Conservation (phyloP, 805 yeast genomes). For the Candida nemodendra region DNA sequence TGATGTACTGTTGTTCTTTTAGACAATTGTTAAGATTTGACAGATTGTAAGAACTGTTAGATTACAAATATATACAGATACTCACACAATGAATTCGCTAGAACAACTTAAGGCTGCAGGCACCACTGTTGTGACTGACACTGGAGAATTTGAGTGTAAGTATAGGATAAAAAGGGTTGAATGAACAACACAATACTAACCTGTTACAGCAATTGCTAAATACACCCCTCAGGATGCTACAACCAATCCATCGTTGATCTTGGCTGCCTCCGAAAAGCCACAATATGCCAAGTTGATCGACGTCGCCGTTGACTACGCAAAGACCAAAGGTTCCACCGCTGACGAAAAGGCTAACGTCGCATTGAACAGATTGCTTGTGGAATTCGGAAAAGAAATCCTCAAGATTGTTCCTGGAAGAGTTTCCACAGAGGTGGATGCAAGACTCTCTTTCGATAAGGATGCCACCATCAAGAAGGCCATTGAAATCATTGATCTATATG, state of each 20-base stretch:
- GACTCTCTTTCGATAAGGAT: conserved; percentile 92
- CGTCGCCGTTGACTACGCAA: conserved; percentile 84
- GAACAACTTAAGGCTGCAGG: conserved; percentile 94
- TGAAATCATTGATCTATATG: conserved; percentile 83
- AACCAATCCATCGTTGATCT: conserved; percentile 95
- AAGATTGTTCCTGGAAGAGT: conserved; percentile 98
- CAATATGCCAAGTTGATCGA: conserved; percentile 89
- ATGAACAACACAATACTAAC: conserved; percentile 14
- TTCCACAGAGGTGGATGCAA: conserved; percentile 98
- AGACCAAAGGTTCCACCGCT: conserved; percentile 52
- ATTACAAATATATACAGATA: no score
- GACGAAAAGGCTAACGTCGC: conserved; percentile 79
- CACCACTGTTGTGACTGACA: conserved; percentile 95
- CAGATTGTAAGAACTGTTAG: no score
- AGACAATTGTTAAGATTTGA: no score
- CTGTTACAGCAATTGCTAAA: conserved; percentile 82
- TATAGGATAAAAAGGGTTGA: no score
- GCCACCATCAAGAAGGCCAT: conserved; percentile 93
- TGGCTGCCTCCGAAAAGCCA: conserved; percentile 91
- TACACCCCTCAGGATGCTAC: conserved; percentile 99
- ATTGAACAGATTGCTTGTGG: conserved; percentile 88
- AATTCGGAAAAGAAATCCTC: conserved; percentile 92
- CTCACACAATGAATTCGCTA: conserved; percentile 61
- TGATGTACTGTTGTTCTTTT: no score
- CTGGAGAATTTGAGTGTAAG: conserved; percentile 91